Evolutionary conservation across 179 eudicot species (phyloP).

Genomic region (Camellia oleifera): DNA sequence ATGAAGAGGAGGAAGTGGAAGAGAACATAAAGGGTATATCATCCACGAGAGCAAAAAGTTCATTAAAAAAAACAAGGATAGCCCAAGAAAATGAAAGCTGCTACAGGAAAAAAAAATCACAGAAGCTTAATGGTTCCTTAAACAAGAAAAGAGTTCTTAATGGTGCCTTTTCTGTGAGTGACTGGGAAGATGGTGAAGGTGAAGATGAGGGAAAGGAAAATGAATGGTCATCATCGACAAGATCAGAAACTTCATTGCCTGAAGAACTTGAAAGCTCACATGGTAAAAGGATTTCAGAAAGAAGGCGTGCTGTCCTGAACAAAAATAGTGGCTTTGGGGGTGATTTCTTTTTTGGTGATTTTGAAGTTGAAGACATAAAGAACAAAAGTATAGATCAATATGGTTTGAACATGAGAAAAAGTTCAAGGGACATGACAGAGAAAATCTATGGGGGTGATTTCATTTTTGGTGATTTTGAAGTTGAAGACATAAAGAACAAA

Average conservation of each 20-base stretch:
- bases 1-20: background rate
- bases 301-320: slow-evolving; percentile 17
- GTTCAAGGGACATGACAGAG: background rate
- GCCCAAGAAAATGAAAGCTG: slow-evolving; percentile 4
- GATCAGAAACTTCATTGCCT: slow-evolving; percentile 9
- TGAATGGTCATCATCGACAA: background rate
- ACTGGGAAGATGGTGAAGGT: slow-evolving; percentile 18
- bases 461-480: background rate
- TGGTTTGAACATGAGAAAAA: slow-evolving; percentile 11
- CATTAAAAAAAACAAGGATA: background rate
- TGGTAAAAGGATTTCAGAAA: slow-evolving; percentile 22
- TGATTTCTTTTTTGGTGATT: slow-evolving; percentile 17
- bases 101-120: background rate
- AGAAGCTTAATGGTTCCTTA: slow-evolving; percentile 1
- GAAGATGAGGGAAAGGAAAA: slow-evolving; percentile 22
- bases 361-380: slow-evolving; percentile 20
- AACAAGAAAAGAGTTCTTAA: slow-evolving; percentile 16
- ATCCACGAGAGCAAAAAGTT: background rate
- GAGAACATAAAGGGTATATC: background rate
- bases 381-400: slow-evolving; percentile 11
- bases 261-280: slow-evolving; percentile 11
- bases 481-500: background rate
- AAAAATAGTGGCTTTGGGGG: slow-evolving; percentile 3
- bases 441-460: background rate
- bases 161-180: background rate